Percentiles rank a stretch among this genome's conserved stretches.
These are phyloP conservation scores for Digitaria exilis DNA, from an alignment of 202 grass and related monocot genomes.

Conservation along the genomic window DNA sequence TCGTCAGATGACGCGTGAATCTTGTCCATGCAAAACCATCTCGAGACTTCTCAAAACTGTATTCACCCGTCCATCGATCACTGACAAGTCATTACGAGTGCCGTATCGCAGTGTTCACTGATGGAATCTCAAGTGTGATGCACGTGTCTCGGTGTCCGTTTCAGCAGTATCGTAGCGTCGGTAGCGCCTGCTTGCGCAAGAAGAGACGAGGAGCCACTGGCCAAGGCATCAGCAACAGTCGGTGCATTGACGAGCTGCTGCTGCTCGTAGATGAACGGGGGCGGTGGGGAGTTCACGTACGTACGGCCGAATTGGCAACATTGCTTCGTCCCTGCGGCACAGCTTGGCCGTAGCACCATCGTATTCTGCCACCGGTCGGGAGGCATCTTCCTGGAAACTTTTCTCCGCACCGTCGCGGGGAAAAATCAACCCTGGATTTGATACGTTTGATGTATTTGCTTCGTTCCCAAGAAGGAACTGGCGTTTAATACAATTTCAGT, in stretches of 20 bases:
- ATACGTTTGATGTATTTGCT: neutral
- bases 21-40: neutral
- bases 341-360: neutral
- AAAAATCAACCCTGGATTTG: constrained; percentile 1
- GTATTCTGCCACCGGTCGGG: constrained; percentile 11
- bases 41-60: neutral
- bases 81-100: neutral
- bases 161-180: neutral
- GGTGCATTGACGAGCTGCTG: neutral
- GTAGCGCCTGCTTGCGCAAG: neutral
- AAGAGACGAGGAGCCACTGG: neutral
- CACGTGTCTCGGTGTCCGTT: neutral
- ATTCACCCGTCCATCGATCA: constrained; percentile 7
- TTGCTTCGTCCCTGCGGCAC: neutral
- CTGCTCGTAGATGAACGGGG: neutral
- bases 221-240: neutral
- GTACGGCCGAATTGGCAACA: neutral
- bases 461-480: neutral
- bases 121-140: neutral
- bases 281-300: neutral
- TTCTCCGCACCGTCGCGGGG: constrained; percentile 26
- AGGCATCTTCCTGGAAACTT: constrained; percentile 12
- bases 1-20: constrained; percentile 26
- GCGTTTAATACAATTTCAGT: neutral
- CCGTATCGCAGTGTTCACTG: neutral